phyloP scores from a whole-genome alignment of 2,329 filamentous ascomycete genomes.

The Fusarium nurragi region DNA sequence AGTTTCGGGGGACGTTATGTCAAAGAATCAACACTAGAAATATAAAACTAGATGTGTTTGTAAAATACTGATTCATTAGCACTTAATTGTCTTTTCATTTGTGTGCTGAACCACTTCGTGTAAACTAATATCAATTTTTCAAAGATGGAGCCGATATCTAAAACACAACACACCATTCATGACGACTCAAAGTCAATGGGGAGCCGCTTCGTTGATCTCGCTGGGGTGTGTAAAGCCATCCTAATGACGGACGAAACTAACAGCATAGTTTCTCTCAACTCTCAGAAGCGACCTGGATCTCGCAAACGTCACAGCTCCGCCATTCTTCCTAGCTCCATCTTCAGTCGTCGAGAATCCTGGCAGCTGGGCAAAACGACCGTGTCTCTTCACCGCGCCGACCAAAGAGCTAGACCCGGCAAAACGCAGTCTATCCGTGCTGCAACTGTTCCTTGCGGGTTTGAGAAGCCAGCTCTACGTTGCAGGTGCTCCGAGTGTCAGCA shows the following conservation, averaged over 20 bases:
- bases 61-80: too few species aligned
- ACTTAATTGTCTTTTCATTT: too few species aligned
- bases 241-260: constrained; percentile 1
- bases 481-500: constrained; percentile 57
- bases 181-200: constrained; percentile 32
- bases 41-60: too few species aligned
- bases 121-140: neutral
- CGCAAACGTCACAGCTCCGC: constrained; percentile 61
- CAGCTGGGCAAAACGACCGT: constrained; percentile 60
- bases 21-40: too few species aligned
- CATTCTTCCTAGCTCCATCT: constrained; percentile 58
- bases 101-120: neutral
- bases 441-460: constrained; percentile 58
- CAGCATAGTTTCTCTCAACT: constrained; percentile 27
- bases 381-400: constrained; percentile 58
- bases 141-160: constrained; percentile 14
- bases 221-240: constrained; percentile 16
- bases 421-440: constrained; percentile 57
- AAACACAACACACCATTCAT: constrained; percentile 19
- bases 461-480: constrained; percentile 59
- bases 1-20: neutral
- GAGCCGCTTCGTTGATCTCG: constrained; percentile 27
- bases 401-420: constrained; percentile 55
- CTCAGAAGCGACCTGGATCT: constrained; percentile 57
- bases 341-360: constrained; percentile 62